phyloP scores from a whole-genome alignment of 2,329 filamentous ascomycete genomes.

The Fusarium guadeloupense region DNA sequence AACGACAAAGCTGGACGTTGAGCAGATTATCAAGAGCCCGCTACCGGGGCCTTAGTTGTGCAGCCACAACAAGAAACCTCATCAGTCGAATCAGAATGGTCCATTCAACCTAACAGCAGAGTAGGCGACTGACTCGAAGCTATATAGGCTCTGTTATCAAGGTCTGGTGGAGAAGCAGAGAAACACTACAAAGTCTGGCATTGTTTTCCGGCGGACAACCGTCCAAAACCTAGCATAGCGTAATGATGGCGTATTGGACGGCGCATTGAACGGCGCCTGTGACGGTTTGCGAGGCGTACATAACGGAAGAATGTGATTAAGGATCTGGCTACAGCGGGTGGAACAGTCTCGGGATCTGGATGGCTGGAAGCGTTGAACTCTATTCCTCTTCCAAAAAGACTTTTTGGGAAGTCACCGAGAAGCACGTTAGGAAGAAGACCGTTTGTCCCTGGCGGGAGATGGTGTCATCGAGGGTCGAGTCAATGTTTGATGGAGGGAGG shows the following conservation, averaged over 20 bases:
- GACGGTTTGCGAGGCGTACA: conserved; percentile 18
- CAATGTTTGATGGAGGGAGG: conserved; percentile 4
- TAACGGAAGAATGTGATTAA: conserved; percentile 32
- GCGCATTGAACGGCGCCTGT: conserved; percentile 25
- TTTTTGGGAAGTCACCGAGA: conserved; percentile 24
- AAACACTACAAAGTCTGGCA: conserved; percentile 5
- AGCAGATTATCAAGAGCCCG: not conserved
- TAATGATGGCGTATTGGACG: conserved; percentile 28
- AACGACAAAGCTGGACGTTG: conserved; percentile 15
- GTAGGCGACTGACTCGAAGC: conserved; percentile 21
- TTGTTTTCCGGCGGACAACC: not conserved
- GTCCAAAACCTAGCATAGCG: conserved; percentile 8
- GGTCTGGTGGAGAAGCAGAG: conserved; percentile 26
- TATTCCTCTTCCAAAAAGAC: conserved; percentile 8
- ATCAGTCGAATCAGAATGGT: conserved; percentile 9
- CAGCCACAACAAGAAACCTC: conserved; percentile 7
- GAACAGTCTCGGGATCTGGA: not conserved
- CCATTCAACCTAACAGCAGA: not conserved
- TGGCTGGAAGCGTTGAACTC: conserved; percentile 30
- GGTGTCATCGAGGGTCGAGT: conserved; percentile 15
- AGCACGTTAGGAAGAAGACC: conserved; percentile 8
- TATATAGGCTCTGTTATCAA: conserved; percentile 10
- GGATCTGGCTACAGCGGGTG: conserved; percentile 6
- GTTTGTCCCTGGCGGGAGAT: not conserved
- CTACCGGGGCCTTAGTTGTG: not conserved